phyloP scores from a whole-genome alignment of 2,329 filamentous ascomycete species.

The Diaporthe vaccinii region DNA sequence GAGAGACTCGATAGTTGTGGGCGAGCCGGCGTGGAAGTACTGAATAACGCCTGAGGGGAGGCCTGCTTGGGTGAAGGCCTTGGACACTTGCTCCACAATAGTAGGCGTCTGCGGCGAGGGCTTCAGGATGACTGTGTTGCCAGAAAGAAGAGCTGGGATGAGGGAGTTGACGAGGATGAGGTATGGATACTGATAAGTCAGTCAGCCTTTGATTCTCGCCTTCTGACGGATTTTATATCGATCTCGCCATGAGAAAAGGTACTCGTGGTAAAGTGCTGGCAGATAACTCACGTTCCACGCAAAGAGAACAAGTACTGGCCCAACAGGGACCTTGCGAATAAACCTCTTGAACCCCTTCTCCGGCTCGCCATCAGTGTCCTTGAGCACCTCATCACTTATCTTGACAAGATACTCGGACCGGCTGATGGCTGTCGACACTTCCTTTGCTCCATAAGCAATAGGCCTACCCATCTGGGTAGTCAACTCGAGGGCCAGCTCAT shows the following conservation, averaged over 20 bases:
- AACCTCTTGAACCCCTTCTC: constrained; percentile 93
- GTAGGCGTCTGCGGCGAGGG: constrained; percentile 96
- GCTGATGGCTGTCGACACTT: constrained; percentile 87
- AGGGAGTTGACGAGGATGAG: constrained; percentile 93
- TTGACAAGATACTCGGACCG: constrained; percentile 88
- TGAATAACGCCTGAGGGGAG: constrained; percentile 88
- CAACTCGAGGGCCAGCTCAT: constrained; percentile 86
- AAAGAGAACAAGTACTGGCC: constrained; percentile 90
- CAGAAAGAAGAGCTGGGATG: constrained; percentile 89
- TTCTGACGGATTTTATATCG: not conserved
- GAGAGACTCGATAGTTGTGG: constrained; percentile 80
- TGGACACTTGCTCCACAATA: constrained; percentile 84
- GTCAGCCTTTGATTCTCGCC: constrained; percentile 20
- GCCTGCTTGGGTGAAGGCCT: constrained; percentile 84
- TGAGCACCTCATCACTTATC: constrained; percentile 82
- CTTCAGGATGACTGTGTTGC: constrained; percentile 93
- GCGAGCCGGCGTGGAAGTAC: constrained; percentile 90
- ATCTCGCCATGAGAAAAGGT: not conserved
- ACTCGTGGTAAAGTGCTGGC: not conserved
- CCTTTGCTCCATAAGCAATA: constrained; percentile 86
- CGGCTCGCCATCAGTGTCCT: constrained; percentile 84
- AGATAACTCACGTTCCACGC: constrained; percentile 88
- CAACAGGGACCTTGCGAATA: constrained; percentile 89
- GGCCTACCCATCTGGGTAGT: constrained; percentile 97
- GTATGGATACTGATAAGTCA: constrained; percentile 82